Conservation (phyloP, 2,329 filamentous ascomycete genomes). For the Fusarium beomiforme region DNA sequence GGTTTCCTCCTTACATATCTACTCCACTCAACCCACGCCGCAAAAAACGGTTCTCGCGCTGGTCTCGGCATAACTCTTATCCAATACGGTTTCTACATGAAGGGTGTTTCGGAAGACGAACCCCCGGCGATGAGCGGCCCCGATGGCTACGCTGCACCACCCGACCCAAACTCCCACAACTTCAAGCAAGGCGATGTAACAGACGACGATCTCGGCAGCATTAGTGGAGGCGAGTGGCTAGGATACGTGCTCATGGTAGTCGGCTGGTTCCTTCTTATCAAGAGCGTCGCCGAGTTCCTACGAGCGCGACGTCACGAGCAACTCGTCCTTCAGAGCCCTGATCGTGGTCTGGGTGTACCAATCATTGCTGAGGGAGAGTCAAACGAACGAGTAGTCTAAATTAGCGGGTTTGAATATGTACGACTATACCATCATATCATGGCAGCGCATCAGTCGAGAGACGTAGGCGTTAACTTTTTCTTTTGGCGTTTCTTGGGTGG, state of each 20-base stretch:
- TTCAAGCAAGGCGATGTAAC: slow-evolving; percentile 80
- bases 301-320: slow-evolving; percentile 90
- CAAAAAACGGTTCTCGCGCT: slow-evolving; percentile 95
- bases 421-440: slow-evolving; percentile 25
- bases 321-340: slow-evolving; percentile 90
- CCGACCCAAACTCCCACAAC: slow-evolving; percentile 89
- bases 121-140: slow-evolving; percentile 59
- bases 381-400: slow-evolving; percentile 78
- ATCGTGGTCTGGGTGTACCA: slow-evolving; percentile 83
- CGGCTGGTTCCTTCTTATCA: slow-evolving; percentile 97
- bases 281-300: slow-evolving; percentile 91
- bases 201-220: slow-evolving; percentile 57
- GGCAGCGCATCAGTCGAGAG: slow-evolving; percentile 31
- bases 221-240: slow-evolving; percentile 85
- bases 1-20: slow-evolving; percentile 98
- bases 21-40: slow-evolving; percentile 95
- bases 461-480: slow-evolving; percentile 21
- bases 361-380: slow-evolving; percentile 88
- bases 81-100: slow-evolving; percentile 98
- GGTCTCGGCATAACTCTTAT: slow-evolving; percentile 95
- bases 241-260: slow-evolving; percentile 96
- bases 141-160: slow-evolving; percentile 74
- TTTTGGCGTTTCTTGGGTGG: slow-evolving; percentile 31
- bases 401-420: slow-evolving; percentile 22
- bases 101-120: slow-evolving; percentile 62